Evolutionary conservation across 495 filamentous ascomycete genomes (phyloP).

Genomic region (Xylaria longipes): DNA sequence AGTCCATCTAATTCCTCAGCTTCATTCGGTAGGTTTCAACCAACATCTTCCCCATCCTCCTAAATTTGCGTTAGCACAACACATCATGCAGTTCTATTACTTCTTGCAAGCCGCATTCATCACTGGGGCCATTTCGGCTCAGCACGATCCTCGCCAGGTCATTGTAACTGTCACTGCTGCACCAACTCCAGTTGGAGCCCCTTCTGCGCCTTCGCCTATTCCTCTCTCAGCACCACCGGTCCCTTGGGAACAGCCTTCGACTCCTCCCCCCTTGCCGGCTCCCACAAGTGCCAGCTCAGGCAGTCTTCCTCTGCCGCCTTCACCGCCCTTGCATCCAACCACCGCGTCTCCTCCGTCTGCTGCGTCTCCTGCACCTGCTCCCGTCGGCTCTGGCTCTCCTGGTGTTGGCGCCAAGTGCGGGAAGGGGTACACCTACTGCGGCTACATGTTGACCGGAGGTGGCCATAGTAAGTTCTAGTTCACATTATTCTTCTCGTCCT

Average conservation of each 20-base stretch:
- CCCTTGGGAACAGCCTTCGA: slow-evolving; percentile 17
- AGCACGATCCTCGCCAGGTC: slow-evolving; percentile 13
- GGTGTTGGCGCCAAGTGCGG: slow-evolving; percentile 44
- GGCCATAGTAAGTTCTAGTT: slow-evolving; percentile 42
- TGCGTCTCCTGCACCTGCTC: slow-evolving; percentile 9
- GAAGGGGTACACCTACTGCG: slow-evolving; percentile 53
- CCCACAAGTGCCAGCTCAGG: not conserved
- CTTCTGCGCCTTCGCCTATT: not conserved
- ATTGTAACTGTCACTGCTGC: not conserved
- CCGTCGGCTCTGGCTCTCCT: slow-evolving; percentile 23
- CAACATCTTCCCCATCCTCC: not conserved
- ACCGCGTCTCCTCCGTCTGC: not conserved
- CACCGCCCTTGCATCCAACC: not conserved
- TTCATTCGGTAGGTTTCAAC: not conserved
- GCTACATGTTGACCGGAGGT: slow-evolving; percentile 48
- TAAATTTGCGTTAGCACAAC: not conserved
- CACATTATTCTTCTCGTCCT: not conserved
- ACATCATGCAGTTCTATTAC: slow-evolving; percentile 20
- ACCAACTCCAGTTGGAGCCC: not conserved
- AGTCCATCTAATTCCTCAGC: not conserved
- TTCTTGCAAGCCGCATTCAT: slow-evolving; percentile 10
- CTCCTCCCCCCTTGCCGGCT: not conserved
- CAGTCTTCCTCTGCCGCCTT: slow-evolving; percentile 4
- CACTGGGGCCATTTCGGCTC: slow-evolving; percentile 2
- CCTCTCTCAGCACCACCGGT: slow-evolving; percentile 16